Evolutionary conservation across 176 grass and related monocot genomes (phyloP).

Genomic region (Bolboschoenus planiculmis): DNA sequence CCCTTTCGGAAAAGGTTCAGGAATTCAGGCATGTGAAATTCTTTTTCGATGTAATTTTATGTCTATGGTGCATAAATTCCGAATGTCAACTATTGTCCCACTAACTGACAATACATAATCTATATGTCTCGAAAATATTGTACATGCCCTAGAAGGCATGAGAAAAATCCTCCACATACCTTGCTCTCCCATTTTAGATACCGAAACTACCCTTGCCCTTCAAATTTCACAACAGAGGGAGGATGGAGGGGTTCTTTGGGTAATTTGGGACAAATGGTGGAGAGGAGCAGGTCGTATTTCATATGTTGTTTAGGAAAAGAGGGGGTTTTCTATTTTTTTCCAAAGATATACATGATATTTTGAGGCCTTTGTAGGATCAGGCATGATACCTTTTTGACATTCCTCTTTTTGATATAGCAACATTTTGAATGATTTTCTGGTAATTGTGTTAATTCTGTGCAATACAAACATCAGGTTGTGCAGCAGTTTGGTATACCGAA

Average conservation of each 20-base stretch:
- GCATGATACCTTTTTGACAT: background rate
- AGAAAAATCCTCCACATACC: background rate
- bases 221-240: background rate
- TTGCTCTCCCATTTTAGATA: background rate
- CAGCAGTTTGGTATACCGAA: slow-evolving; percentile 96
- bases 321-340: background rate
- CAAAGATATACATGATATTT: background rate
- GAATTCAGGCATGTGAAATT: slow-evolving; percentile 57
- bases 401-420: background rate
- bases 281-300: background rate
- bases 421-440: background rate
- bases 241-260: background rate
- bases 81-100: background rate
- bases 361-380: background rate
- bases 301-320: background rate
- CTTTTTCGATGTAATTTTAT: background rate
- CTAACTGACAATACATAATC: background rate
- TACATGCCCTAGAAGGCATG: background rate
- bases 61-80: background rate
- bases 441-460: background rate
- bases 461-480: slow-evolving; percentile 61
- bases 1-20: slow-evolving; percentile 91
- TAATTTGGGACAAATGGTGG: background rate
- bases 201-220: slow-evolving; percentile 1
- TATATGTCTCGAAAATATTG: slow-evolving; percentile 24